These are phyloP conservation scores for Sequoiadendron giganteum DNA, from an alignment of 75 land plant genomes.

Conservation along the genomic window DNA sequence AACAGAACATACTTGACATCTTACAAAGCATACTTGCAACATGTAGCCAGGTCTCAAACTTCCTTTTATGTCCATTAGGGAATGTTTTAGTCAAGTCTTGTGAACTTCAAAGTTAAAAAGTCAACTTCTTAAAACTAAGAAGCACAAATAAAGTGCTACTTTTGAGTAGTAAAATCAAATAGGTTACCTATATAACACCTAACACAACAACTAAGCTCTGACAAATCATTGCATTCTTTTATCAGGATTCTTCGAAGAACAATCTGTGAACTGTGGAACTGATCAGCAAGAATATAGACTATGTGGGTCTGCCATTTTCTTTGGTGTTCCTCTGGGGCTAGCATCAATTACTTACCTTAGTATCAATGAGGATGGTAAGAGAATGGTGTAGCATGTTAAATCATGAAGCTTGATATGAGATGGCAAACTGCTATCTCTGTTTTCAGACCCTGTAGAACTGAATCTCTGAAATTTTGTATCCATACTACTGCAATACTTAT, in stretches of 20 bases:
- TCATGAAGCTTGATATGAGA: neutral
- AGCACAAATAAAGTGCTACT: neutral
- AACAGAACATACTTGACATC: neutral
- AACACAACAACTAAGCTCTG: neutral
- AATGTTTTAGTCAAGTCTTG: neutral
- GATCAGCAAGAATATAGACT: neutral
- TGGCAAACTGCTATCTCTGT: neutral
- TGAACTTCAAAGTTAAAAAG: neutral
- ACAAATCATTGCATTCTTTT: neutral
- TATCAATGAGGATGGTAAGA: neutral
- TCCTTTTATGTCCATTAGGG: neutral
- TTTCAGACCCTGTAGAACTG: neutral
- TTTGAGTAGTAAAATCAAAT: neutral
- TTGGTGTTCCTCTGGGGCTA: neutral
- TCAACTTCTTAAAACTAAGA: neutral
- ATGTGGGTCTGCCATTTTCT: neutral
- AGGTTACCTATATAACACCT: neutral
- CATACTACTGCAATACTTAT: neutral
- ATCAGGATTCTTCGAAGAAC: neutral
- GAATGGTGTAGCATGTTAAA: neutral
- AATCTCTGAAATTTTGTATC: neutral
- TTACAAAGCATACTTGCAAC: constrained; percentile 1
- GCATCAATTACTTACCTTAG: neutral
- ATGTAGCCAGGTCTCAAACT: neutral
- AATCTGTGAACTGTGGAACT: neutral